These are phyloP conservation scores for Groenewaldozyma auringiensis DNA, from an alignment of 1,139 yeast species.

Conservation along the genomic window DNA sequence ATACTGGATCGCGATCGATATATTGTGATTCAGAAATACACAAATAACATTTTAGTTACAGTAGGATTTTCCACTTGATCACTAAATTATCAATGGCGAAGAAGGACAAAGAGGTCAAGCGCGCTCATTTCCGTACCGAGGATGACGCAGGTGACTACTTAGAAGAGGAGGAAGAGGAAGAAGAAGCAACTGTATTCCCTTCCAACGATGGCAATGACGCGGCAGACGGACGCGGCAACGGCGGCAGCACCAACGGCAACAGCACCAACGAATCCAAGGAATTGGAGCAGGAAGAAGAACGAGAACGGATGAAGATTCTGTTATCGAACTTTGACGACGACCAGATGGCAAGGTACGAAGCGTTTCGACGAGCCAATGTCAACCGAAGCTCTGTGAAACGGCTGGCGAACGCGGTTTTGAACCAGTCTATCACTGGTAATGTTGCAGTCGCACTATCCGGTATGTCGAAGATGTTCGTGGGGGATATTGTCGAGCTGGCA, in stretches of 20 bases:
- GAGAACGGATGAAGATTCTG: slow-evolving; percentile 55
- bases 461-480: slow-evolving; percentile 77
- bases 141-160: background rate
- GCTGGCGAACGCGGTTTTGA: slow-evolving; percentile 68
- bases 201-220: background rate
- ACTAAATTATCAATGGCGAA: background rate
- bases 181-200: slow-evolving; percentile 9
- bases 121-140: background rate
- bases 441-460: slow-evolving; percentile 81
- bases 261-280: slow-evolving; percentile 8
- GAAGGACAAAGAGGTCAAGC: background rate
- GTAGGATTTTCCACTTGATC: too few species aligned
- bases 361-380: slow-evolving; percentile 73
- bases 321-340: slow-evolving; percentile 69
- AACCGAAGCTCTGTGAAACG: slow-evolving; percentile 76
- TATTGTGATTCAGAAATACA: too few species aligned
- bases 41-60: too few species aligned
- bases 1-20: too few species aligned
- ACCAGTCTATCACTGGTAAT: slow-evolving; percentile 77
- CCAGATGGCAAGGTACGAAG: slow-evolving; percentile 84
- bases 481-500: slow-evolving; percentile 81
- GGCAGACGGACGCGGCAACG: slow-evolving; percentile 21
- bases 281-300: slow-evolving; percentile 22
- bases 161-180: slow-evolving; percentile 15
- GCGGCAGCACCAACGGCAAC: slow-evolving; percentile 11